A percentile compares a stretch with the other conserved stretches of the same genome.
These are phyloP conservation scores for Tetradesmus obliquus DNA, from an alignment of 139 green algal genomes.

Conservation along the genomic window DNA sequence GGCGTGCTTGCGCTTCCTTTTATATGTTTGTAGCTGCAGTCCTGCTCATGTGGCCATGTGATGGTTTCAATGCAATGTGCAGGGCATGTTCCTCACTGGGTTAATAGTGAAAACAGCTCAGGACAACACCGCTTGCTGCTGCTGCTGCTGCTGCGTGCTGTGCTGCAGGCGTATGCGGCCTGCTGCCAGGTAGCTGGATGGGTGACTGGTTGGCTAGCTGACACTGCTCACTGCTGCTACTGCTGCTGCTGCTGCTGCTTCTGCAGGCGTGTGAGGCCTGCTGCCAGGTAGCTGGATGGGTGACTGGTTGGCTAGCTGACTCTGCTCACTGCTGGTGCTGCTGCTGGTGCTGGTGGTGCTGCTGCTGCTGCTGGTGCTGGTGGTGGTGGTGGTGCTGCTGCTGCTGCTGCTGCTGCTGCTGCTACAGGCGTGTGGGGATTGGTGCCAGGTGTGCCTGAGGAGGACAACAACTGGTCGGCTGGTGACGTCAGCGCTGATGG, in stretches of 20 bases:
- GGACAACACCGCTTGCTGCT: not conserved
- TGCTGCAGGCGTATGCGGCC: not conserved
- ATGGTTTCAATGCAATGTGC: no score
- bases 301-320: no score
- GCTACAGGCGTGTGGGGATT: constrained; percentile 16
- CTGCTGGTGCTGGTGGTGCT: not conserved
- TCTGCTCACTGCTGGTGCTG: no score
- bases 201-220: no score
- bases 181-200: not conserved
- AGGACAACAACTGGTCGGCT: constrained; percentile 17
- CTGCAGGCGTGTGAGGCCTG: no score
- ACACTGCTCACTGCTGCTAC: no score
- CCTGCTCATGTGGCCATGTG: no score
- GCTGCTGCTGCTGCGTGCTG: not conserved
- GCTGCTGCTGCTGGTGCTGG: not conserved
- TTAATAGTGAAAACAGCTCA: no score
- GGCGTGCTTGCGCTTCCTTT: not conserved
- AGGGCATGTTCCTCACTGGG: no score
- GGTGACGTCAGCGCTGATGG: constrained; percentile 27
- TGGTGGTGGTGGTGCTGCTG: not conserved
- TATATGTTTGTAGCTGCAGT: no score
- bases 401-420: not conserved
- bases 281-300: no score
- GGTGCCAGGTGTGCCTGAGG: not conserved
- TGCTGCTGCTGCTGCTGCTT: no score